These are phyloP conservation scores for Trapa bicornis DNA, from an alignment of 345 rosid genomes.

Conservation along the genomic window DNA sequence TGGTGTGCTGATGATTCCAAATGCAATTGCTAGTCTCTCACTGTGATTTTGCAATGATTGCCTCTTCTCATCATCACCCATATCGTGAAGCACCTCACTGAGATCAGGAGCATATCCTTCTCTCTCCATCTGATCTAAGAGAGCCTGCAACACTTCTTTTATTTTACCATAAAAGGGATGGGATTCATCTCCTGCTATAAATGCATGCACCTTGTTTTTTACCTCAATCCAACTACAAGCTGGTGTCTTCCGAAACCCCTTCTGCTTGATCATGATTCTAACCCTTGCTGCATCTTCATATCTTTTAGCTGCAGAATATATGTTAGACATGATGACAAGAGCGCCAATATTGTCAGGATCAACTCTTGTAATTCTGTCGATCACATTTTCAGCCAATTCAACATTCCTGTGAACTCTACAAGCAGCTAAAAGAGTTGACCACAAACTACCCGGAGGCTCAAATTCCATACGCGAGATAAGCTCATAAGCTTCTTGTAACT, in stretches of 20 bases:
- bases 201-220: constrained; percentile 48
- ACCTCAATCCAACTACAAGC: constrained; percentile 87
- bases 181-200: constrained; percentile 61
- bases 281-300: constrained; percentile 52
- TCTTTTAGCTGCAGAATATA: constrained; percentile 52
- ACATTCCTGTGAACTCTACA: constrained; percentile 67
- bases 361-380: constrained; percentile 33
- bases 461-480: constrained; percentile 38
- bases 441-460: constrained; percentile 46
- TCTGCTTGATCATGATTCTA: constrained; percentile 35
- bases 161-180: constrained; percentile 40
- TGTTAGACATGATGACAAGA: constrained; percentile 57
- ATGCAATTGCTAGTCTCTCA: constrained; percentile 68
- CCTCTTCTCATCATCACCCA: constrained; percentile 66
- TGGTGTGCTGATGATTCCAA: constrained; percentile 52
- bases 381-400: constrained; percentile 62
- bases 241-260: constrained; percentile 52
- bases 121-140: constrained; percentile 46
- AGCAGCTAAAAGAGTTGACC: constrained; percentile 63
- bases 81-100: constrained; percentile 54
- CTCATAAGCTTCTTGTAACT: constrained; percentile 62
- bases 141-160: constrained; percentile 29
- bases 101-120: constrained; percentile 66
- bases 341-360: constrained; percentile 71
- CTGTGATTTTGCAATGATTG: constrained; percentile 40